Evolutionary conservation across 208 protist species (phyloP), one percentile per base, ranked within the genome.

Genomic region (Trypanosoma avium): DNA sequence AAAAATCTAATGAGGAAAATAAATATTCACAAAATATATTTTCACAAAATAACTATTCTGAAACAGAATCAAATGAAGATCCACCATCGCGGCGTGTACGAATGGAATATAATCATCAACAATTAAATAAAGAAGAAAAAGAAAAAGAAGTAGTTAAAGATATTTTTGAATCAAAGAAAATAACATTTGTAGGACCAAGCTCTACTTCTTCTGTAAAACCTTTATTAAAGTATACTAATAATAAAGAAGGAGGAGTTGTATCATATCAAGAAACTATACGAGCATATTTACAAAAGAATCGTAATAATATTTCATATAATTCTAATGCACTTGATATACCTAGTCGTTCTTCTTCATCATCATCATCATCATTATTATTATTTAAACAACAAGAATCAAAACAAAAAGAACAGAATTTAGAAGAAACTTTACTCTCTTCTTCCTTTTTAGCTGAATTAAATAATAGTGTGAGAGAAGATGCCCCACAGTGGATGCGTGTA

Each of bases 401-500:
- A 19, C 29, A 59, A 45, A 12, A 40, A 7, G 3, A 56, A 15
- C 8, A 55, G 22, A 30, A 15, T 32, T 10, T 1, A 32, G 35
- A 24, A 47, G 12, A 30, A 17, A 22, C 17, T 4, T 33, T 56
- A 3, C 27, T 36, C 36, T 27, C 36, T 15, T 19, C 27, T 17
- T 42, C 21, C 10, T 17, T 26, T 19, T 33, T 56, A 19, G 17
- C 40, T 29, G 27, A 0, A 10, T 17, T 40, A 24, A 27, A 4
- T 12, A 27, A 38, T 17, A 4, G 22, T 17, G 29, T 17, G 19
- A 15, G n/a, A 13, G 19, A 8, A 10, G 29, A 42, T 38, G 30
- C 26, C 38, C 58, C 67, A n/a, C 33, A 30, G 24, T 72, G 67
- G 67, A 56, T 65, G 35, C 26, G 27, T 40, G 38, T 47, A 2